Evolutionary conservation across 495 filamentous ascomycete genomes (phyloP), one percentile per base, ranked within the genome.

Genomic region (Penicillium canariense): DNA sequence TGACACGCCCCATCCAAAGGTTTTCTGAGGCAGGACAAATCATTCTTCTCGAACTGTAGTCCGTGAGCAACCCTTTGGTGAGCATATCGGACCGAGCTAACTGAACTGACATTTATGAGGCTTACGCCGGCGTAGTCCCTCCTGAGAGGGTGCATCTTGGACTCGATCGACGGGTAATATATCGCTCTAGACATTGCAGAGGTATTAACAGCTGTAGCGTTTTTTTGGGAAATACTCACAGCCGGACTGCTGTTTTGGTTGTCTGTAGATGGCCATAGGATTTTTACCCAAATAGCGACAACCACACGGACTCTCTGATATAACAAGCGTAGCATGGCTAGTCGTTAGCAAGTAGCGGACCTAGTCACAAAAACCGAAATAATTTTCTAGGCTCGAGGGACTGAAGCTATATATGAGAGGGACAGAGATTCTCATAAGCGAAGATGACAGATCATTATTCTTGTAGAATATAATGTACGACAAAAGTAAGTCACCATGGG

Each of bases 371-470:
- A n/a, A n/a, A n/a, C n/a, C n/a, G n/a, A n/a, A n/a, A n/a, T n/a
- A n/a, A n/a, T n/a, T 40, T 23, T 14, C 6, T 20, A 40, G 0
- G 9, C 10, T 40, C 38, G 38, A 40, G 18, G 38, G 20, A 4
- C 38, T 12, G 12, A 11, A 22, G 18, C 11, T 40, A 23, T 40
- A 40, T 40, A 11, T 22, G 20, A 1, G 20, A 23, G 20, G 9
- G 8, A 50, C 38, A 40, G 32, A 25, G 36, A 51, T 51, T 12
- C 26, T 42, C 12, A 23, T 8, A 32, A 28, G 36, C 7, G 36
- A 43, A 51, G 39, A 43, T 42, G 49, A 51, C 36, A 51, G 49
- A 51, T 51, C 36, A 51, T 30, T 9, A 20, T 12, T 27, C 12
- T 22, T 25, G 7, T 28, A 5, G 0, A 23, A 35, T 4, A 34